phyloP scores from a whole-genome alignment of 352 stramenopile species.

The Globisporangium spiculum region DNA sequence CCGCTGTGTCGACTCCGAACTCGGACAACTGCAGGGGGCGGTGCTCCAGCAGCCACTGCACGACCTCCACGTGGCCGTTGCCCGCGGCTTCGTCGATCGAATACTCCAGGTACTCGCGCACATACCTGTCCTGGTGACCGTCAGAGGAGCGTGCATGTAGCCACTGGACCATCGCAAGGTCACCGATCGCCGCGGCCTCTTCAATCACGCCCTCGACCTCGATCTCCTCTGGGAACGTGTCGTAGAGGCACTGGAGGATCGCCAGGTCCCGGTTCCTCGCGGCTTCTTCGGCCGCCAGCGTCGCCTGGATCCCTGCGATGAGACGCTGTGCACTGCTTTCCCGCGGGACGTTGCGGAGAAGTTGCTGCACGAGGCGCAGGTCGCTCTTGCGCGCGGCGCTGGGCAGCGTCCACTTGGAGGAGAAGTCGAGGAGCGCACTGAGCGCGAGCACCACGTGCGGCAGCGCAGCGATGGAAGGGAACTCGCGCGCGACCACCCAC shows the following conservation, averaged over 20 bases:
- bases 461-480: slow-evolving; percentile 24
- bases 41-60: slow-evolving; percentile 23
- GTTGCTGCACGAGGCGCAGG: slow-evolving; percentile 10
- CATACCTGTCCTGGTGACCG: not conserved
- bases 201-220: slow-evolving; percentile 17
- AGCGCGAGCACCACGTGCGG: slow-evolving; percentile 27
- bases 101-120: not conserved
- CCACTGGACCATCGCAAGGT: slow-evolving; percentile 19
- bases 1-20: slow-evolving; percentile 13
- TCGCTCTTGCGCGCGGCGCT: slow-evolving; percentile 8
- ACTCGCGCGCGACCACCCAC: slow-evolving; percentile 14
- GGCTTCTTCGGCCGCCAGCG: slow-evolving; percentile 13
- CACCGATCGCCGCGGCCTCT: slow-evolving; percentile 8
- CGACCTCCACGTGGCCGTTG: slow-evolving; percentile 20
- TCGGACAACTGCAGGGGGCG: not conserved
- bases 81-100: slow-evolving; percentile 23
- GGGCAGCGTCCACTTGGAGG: slow-evolving; percentile 21
- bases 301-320: slow-evolving; percentile 1
- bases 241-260: slow-evolving; percentile 11
- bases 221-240: slow-evolving; percentile 8
- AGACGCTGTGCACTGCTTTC: not conserved
- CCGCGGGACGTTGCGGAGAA: too few relatives aligned
- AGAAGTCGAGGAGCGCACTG: slow-evolving; percentile 25
- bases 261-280: not conserved
- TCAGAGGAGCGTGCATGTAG: slow-evolving; percentile 4